A percentile compares a stretch with the other conserved stretches of the same genome.
Evolutionary conservation across 345 rosid genomes (phyloP).

Genomic region (Populus deltoides): DNA sequence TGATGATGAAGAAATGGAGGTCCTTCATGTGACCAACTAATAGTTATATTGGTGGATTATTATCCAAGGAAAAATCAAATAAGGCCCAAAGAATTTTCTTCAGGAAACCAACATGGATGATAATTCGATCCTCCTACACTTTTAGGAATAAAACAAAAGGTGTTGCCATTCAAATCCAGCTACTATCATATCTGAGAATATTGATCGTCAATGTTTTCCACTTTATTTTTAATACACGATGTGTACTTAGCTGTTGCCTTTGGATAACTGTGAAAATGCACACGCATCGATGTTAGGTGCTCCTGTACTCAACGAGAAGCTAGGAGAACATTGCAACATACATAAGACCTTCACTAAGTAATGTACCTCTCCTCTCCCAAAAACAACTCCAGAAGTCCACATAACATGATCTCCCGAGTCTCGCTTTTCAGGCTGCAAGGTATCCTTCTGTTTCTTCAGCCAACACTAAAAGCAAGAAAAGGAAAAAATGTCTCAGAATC

Average conservation of each 20-base stretch:
- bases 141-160: background rate
- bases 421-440: slow-evolving; percentile 19
- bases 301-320: background rate
- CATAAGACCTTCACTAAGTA: background rate
- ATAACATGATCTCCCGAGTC: slow-evolving; percentile 25
- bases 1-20: background rate
- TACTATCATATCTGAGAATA: background rate
- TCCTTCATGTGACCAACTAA: background rate
- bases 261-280: background rate
- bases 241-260: background rate
- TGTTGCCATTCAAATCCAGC: background rate
- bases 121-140: background rate
- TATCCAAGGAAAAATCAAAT: background rate
- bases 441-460: slow-evolving; percentile 37
- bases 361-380: slow-evolving; percentile 30
- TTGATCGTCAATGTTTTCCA: background rate
- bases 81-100: background rate
- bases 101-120: background rate
- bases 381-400: slow-evolving; percentile 40
- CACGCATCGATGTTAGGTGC: background rate
- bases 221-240: background rate
- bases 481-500: background rate
- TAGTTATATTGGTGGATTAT: background rate
- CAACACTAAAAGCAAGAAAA: slow-evolving; percentile 26
- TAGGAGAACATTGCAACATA: background rate